Conservation (phyloP, 2,329 filamentous ascomycete species). For the Aspergillus vadensis region DNA sequence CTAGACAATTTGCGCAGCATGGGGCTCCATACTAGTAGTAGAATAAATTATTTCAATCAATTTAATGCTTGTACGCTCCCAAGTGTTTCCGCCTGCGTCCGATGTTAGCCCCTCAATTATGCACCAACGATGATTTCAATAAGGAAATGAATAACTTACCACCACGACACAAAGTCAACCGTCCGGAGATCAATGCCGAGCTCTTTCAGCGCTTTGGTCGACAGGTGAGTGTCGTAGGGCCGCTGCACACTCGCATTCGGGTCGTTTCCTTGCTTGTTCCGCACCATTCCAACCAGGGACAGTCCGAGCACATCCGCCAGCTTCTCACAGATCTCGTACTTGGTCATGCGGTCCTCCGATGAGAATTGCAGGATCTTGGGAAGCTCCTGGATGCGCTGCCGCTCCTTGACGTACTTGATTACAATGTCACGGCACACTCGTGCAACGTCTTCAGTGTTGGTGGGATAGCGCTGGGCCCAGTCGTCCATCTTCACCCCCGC, state of each 20-base stretch:
- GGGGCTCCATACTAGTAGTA: too few species aligned
- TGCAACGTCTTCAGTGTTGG: conserved; percentile 83
- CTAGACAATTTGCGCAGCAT: background rate
- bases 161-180: conserved; percentile 78
- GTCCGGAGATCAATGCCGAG: conserved; percentile 74
- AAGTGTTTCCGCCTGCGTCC: conserved; percentile 35
- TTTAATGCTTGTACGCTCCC: conserved; percentile 31
- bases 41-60: background rate
- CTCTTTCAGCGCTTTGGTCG: conserved; percentile 70
- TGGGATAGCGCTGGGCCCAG: conserved; percentile 81
- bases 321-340: conserved; percentile 81
- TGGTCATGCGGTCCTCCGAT: conserved; percentile 82
- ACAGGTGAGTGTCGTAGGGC: conserved; percentile 86
- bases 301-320: conserved; percentile 80
- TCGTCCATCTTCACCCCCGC: conserved; percentile 76
- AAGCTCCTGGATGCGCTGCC: conserved; percentile 55
- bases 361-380: conserved; percentile 80
- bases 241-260: conserved; percentile 71
- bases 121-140: conserved; percentile 15
- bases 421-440: conserved; percentile 76
- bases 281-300: conserved; percentile 65
- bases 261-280: conserved; percentile 70
- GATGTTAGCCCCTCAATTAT: conserved; percentile 11
- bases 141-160: conserved; percentile 51
- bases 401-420: conserved; percentile 62